phyloP scores from a whole-genome alignment of 148 eudicot species.

The Rhododendron mucronatum region DNA sequence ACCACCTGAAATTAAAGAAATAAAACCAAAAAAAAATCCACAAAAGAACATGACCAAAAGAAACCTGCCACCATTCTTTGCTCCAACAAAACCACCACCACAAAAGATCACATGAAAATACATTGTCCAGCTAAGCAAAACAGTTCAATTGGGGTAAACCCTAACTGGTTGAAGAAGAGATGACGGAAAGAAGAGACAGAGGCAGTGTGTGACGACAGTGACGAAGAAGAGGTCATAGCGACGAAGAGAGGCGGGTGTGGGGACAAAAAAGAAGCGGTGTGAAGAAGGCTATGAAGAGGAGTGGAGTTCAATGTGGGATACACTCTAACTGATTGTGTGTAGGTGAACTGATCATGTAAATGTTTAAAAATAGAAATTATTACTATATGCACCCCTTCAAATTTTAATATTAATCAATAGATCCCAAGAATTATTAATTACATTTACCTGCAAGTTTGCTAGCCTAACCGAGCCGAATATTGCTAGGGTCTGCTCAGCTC shows the following conservation, averaged over 20 bases:
- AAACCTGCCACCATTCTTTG: not conserved
- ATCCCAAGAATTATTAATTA: not conserved
- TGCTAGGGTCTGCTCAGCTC: not conserved
- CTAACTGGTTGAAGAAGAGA: not conserved
- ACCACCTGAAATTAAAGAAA: not conserved
- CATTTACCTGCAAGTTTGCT: too few species aligned
- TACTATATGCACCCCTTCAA: too few species aligned
- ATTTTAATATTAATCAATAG: not conserved
- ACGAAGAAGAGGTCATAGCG: not conserved
- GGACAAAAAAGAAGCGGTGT: not conserved
- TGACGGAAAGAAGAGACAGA: not conserved
- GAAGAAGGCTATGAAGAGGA: not conserved
- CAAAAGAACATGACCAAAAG: not conserved
- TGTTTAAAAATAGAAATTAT: not conserved
- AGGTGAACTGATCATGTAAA: not conserved
- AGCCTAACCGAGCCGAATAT: too few species aligned
- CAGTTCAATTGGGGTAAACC: not conserved
- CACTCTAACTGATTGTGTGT: not conserved
- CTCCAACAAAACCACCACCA: not conserved
- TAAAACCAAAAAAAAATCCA: not conserved
- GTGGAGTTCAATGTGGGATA: not conserved
- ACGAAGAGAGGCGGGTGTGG: not conserved
- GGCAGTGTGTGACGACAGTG: not conserved
- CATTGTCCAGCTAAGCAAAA: not conserved
- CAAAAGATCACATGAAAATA: not conserved